A percentile compares a stretch with the other conserved stretches of the same genome.
Evolutionary conservation across 169 alveolate genomes (phyloP).

Genomic region (Perkinsus olseni): DNA sequence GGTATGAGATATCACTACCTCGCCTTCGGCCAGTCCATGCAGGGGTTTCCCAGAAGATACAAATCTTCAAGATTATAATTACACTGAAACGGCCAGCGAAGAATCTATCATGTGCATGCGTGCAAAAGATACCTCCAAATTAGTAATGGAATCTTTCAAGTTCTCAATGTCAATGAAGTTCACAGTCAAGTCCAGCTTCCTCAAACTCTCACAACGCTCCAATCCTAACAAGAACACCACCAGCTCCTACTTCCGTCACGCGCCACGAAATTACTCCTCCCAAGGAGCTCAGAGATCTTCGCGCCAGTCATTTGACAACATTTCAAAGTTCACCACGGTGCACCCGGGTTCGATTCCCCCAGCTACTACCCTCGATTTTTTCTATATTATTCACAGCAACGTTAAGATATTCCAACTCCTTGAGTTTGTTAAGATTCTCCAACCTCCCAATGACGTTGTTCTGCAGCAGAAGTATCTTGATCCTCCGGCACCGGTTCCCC

Average conservation of each 20-base stretch:
- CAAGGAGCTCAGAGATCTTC: constrained; percentile 19
- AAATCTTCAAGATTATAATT: constrained; percentile 51
- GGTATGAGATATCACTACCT: constrained; percentile 41
- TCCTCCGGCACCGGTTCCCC: constrained; percentile 75
- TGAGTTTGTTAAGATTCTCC: constrained; percentile 69
- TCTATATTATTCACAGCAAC: constrained; percentile 76
- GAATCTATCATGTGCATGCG: constrained; percentile 12
- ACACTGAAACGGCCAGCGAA: neutral
- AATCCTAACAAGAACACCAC: neutral
- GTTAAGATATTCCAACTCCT: constrained; percentile 80
- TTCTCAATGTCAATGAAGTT: constrained; percentile 71
- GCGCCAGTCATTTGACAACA: too few species aligned
- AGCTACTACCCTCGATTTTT: constrained; percentile 56
- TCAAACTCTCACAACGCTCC: neutral
- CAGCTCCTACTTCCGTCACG: neutral
- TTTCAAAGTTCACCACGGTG: constrained; percentile 58
- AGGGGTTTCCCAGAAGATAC: constrained; percentile 85
- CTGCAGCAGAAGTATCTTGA: constrained; percentile 76
- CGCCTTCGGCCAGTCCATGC: constrained; percentile 46
- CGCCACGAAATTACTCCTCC: neutral
- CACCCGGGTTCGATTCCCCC: neutral
- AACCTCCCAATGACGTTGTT: constrained; percentile 76
- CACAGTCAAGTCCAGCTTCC: constrained; percentile 74
- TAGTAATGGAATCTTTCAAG: constrained; percentile 57
- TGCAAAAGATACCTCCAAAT: constrained; percentile 22